Percentiles rank a stretch among this genome's conserved stretches.
Conservation (phyloP, 1,284 basidiomycete species). For the Golubevia sp. region DNA sequence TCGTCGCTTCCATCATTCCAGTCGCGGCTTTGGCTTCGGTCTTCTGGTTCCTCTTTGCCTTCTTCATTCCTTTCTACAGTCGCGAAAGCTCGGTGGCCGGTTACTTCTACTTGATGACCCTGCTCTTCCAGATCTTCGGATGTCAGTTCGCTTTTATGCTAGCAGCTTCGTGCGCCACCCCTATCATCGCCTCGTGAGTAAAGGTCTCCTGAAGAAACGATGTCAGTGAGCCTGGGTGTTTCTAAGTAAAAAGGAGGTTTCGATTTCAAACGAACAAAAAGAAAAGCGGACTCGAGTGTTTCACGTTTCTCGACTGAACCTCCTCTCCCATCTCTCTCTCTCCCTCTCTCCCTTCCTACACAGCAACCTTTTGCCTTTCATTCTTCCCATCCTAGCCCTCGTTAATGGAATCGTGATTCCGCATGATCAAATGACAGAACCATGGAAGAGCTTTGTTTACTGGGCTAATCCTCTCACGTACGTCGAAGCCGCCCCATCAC, state of each 20-base stretch:
- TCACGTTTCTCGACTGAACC: too few relatives aligned
- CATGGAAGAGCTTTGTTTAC: conserved; percentile 29
- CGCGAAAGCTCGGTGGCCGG: conserved; percentile 29
- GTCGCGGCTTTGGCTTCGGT: conserved; percentile 45
- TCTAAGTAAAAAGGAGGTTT: too few relatives aligned
- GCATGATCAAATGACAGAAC: conserved; percentile 28
- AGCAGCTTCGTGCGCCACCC: conserved; percentile 45
- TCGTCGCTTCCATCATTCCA: conserved; percentile 30
- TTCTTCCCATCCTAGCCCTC: conserved; percentile 50
- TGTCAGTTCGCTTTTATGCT: conserved; percentile 39
- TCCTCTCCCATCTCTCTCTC: too few relatives aligned
- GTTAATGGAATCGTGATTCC: conserved; percentile 55
- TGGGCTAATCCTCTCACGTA: background rate
- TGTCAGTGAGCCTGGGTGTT: too few relatives aligned
- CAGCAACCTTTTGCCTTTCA: conserved; percentile 49
- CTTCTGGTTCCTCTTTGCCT: conserved; percentile 53
- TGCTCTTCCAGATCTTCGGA: conserved; percentile 28
- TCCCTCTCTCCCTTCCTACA: too few relatives aligned
- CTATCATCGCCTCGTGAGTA: conserved; percentile 28
- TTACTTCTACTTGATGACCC: conserved; percentile 39
- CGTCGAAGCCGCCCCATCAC: background rate
- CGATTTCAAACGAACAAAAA: too few relatives aligned
- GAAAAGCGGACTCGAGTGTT: too few relatives aligned
- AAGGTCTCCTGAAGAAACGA: too few relatives aligned
- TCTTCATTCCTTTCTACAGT: conserved; percentile 41